phyloP scores from a whole-genome alignment of 2,329 filamentous ascomycete species.

The Orbilia quercus region DNA sequence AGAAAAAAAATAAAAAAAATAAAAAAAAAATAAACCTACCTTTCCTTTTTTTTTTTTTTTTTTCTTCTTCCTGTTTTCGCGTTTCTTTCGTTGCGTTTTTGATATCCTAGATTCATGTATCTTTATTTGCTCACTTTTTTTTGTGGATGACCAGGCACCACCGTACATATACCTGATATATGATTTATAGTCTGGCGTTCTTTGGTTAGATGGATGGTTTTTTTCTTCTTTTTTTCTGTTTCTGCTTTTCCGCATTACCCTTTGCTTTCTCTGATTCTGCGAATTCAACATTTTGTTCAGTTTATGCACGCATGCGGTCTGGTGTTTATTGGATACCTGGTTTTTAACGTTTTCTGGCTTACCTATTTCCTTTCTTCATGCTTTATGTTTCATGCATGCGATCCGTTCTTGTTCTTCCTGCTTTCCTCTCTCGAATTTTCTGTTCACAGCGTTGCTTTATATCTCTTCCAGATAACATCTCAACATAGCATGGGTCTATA shows the following conservation, averaged over 20 bases:
- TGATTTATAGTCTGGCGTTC: conserved; percentile 53
- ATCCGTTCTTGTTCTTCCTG: conserved; percentile 2
- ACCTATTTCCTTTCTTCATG: neutral
- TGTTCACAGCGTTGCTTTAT: conserved; percentile 9
- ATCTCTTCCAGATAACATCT: conserved; percentile 44
- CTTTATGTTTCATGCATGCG: neutral
- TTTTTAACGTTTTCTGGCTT: neutral
- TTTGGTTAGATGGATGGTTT: conserved; percentile 33
- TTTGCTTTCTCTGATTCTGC: neutral
- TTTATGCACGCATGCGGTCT: conserved; percentile 20
- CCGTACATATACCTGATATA: conserved; percentile 56
- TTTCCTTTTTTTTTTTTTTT: conserved; percentile 5
- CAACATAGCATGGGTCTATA: conserved; percentile 38
- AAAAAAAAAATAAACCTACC: no score
- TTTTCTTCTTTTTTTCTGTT: conserved; percentile 15
- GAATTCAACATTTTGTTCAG: neutral
- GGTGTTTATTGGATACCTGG: conserved; percentile 20
- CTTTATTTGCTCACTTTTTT: conserved; percentile 37
- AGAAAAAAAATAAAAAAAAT: no score
- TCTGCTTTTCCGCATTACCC: neutral
- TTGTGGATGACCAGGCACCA: conserved; percentile 51
- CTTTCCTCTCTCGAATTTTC: conserved; percentile 15
- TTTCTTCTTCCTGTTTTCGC: conserved; percentile 11
- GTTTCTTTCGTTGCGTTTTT: conserved; percentile 26
- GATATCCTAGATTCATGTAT: conserved; percentile 39